These are phyloP conservation scores for Sphagnum contortum DNA, from an alignment of 225 moss, liverwort and hornwort species.

Conservation along the genomic window DNA sequence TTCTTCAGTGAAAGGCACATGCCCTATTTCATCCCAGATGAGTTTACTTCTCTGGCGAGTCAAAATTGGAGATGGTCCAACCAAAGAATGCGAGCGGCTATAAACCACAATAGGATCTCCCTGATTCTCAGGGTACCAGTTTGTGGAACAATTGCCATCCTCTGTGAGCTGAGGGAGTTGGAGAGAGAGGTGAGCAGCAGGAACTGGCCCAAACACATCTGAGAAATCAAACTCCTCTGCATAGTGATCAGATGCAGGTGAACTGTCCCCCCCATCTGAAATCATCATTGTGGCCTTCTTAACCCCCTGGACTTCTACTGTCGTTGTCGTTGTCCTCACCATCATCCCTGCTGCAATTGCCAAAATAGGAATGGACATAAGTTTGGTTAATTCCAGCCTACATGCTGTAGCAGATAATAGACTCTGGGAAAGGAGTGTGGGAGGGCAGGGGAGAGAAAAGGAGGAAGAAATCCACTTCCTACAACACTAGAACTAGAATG, in stretches of 20 bases:
- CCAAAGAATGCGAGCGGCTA: slow-evolving; percentile 83
- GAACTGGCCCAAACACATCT: slow-evolving; percentile 75
- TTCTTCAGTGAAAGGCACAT: slow-evolving; percentile 9
- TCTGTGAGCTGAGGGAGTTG: slow-evolving; percentile 58
- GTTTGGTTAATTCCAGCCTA: too few relatives aligned
- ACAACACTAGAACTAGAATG: too few relatives aligned
- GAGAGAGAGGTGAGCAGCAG: slow-evolving; percentile 14
- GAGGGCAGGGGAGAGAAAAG: too few relatives aligned
- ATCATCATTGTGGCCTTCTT: slow-evolving; percentile 13
- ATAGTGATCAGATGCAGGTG: slow-evolving; percentile 23
- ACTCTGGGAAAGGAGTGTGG: too few relatives aligned
- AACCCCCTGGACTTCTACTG: too few relatives aligned
- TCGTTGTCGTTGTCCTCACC: too few relatives aligned
- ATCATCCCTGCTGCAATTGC: too few relatives aligned
- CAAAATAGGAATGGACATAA: too few relatives aligned
- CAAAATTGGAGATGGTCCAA: slow-evolving; percentile 74
- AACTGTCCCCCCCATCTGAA: slow-evolving; percentile 17
- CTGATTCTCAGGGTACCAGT: too few relatives aligned
- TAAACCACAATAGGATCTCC: slow-evolving; percentile 47
- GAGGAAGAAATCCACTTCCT: too few relatives aligned
- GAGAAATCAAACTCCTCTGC: slow-evolving; percentile 89
- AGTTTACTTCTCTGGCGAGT: slow-evolving; percentile 34
- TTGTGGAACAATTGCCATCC: slow-evolving; percentile 23
- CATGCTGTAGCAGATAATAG: too few relatives aligned
- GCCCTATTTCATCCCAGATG: slow-evolving; percentile 53